phyloP scores from a whole-genome alignment of 2,329 filamentous ascomycete species.

The Pseudogymnoascus sp. region DNA sequence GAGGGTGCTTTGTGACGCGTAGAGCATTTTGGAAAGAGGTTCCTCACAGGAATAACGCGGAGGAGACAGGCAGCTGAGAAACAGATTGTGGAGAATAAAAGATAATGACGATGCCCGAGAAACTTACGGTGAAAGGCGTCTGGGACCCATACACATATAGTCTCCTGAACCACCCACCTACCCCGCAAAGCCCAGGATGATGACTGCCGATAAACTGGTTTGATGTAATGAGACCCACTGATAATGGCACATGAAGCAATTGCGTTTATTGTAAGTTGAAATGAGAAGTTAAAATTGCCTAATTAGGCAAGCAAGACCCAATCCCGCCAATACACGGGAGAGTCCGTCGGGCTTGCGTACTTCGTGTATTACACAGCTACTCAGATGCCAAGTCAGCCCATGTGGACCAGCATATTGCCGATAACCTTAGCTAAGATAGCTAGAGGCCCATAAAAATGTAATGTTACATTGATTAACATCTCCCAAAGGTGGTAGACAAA shows the following conservation, averaged over 20 bases:
- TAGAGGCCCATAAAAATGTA: not conserved
- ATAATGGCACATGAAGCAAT: not conserved
- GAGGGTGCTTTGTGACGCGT: not conserved
- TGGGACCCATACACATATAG: not conserved
- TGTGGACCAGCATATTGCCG: not conserved
- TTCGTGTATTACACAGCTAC: not conserved
- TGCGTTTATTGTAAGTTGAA: not conserved
- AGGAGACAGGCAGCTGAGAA: not conserved
- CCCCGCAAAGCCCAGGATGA: not conserved
- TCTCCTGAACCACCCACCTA: not conserved
- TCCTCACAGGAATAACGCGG: not conserved
- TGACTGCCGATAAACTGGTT: not conserved
- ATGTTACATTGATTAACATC: not conserved
- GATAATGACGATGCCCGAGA: not conserved
- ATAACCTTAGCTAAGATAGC: not conserved
- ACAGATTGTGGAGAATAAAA: not conserved
- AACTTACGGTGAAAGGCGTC: not conserved
- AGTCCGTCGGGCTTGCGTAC: not conserved
- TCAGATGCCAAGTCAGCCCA: not conserved
- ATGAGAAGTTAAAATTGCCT: not conserved
- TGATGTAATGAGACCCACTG: not conserved
- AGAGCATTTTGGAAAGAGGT: not conserved
- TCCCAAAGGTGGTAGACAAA: not conserved
- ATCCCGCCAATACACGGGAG: not conserved
- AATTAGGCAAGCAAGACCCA: constrained; percentile 4